A percentile compares a stretch with the other conserved stretches of the same genome.
These are phyloP conservation scores for Trametes cinnabarina DNA, from an alignment of 768 basidiomycete species.

Conservation along the genomic window DNA sequence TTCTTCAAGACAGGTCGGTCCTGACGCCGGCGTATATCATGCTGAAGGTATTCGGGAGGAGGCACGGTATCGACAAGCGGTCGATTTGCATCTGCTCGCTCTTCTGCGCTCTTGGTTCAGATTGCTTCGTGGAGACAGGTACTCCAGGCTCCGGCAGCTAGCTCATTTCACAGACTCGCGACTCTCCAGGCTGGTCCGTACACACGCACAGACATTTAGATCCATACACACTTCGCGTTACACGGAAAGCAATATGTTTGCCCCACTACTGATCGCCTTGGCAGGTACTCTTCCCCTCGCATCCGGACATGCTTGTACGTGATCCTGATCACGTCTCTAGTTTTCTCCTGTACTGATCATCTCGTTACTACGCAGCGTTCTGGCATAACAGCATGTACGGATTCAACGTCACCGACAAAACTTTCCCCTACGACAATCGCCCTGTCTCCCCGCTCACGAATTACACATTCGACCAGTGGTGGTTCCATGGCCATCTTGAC, in stretches of 20 bases:
- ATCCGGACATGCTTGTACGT: constrained; percentile 21
- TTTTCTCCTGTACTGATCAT: not conserved
- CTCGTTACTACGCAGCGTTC: constrained; percentile 35
- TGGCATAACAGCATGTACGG: constrained; percentile 64
- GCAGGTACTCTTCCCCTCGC: constrained; percentile 15
- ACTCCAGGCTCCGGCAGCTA: not conserved
- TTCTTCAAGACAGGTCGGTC: constrained; percentile 1
- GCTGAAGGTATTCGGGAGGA: no score
- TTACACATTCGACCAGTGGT: constrained; percentile 45
- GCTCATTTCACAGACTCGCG: not conserved
- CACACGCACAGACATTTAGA: not conserved
- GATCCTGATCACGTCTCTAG: not conserved
- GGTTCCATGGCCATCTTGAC: constrained; percentile 64
- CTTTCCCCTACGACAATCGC: constrained; percentile 62
- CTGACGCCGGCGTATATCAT: constrained; percentile 14
- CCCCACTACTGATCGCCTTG: constrained; percentile 6
- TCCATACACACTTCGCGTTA: not conserved
- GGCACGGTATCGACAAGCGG: constrained; percentile 3
- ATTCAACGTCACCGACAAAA: constrained; percentile 59
- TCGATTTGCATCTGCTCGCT: constrained; percentile 5
- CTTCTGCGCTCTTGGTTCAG: constrained; percentile 3
- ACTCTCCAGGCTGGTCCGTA: constrained; percentile 2
- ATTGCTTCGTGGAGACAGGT: constrained; percentile 12
- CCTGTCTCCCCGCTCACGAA: constrained; percentile 44
- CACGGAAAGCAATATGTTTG: constrained; percentile 8